phyloP scores from a whole-genome alignment of 2,329 filamentous ascomycete species.

The Trichoderma arundinaceum region DNA sequence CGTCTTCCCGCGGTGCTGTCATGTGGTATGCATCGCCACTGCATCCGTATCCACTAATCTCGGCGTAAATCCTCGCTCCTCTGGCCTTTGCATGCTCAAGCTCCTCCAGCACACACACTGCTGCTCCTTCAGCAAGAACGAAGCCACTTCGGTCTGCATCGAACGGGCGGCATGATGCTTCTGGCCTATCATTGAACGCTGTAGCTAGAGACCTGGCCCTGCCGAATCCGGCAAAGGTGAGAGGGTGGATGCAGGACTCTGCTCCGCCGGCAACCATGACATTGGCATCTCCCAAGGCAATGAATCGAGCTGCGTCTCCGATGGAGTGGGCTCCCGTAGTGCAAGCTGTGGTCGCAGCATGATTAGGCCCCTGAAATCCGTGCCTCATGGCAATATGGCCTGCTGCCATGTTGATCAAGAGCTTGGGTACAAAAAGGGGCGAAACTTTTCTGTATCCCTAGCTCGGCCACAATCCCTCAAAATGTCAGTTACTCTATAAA shows the following conservation, averaged over 20 bases:
- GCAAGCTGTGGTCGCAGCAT: conserved; percentile 91
- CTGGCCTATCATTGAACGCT: conserved; percentile 74
- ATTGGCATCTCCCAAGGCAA: conserved; percentile 87
- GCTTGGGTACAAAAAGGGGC: conserved; percentile 88
- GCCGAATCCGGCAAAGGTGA: conserved; percentile 90
- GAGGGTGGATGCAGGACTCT: conserved; percentile 93
- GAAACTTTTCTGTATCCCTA: conserved; percentile 93
- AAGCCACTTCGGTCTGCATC: conserved; percentile 82
- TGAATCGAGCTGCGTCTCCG: conserved; percentile 90
- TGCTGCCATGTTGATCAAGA: conserved; percentile 93
- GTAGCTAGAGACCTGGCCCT: conserved; percentile 86
- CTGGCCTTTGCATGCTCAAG: conserved; percentile 82
- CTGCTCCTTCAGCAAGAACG: conserved; percentile 91
- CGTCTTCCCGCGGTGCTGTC: conserved; percentile 85
- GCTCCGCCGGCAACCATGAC: conserved; percentile 96
- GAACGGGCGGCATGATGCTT: conserved; percentile 81
- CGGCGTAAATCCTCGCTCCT: conserved; percentile 83
- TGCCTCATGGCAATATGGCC: conserved; percentile 94
- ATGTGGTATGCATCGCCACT: conserved; percentile 93
- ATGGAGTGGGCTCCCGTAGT: conserved; percentile 95
- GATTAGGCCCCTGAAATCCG: conserved; percentile 89
- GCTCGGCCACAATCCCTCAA: too few species aligned
- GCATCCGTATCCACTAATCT: conserved; percentile 85
- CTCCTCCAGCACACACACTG: conserved; percentile 86
- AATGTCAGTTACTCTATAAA: neutral